phyloP scores from a whole-genome alignment of 257 asterid species.

The Jasminum sambac region DNA sequence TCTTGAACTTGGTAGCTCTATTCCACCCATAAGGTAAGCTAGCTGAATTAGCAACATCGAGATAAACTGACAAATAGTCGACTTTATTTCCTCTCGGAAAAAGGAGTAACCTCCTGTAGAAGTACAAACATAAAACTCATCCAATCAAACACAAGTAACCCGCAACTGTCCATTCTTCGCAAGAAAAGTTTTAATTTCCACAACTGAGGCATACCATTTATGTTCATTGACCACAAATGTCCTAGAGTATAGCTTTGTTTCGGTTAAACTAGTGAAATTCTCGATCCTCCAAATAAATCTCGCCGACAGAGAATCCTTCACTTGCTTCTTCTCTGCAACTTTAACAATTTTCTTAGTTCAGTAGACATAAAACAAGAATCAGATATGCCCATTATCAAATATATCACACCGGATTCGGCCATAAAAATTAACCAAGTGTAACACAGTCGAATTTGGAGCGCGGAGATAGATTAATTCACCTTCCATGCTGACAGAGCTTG shows the following conservation, averaged over 20 bases:
- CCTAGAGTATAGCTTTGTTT: background rate
- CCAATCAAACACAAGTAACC: no score
- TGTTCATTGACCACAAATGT: background rate
- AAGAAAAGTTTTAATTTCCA: background rate
- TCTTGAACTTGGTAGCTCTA: background rate
- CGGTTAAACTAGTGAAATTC: background rate
- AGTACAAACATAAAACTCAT: no score
- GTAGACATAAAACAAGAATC: background rate
- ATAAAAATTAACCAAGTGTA: no score
- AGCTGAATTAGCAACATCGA: background rate
- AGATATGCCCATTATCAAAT: no score
- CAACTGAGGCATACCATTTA: background rate
- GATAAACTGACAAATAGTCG: background rate
- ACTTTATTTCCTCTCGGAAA: background rate
- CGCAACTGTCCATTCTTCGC: no score
- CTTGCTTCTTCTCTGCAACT: background rate
- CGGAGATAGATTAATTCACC: no score
- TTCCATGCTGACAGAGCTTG: no score
- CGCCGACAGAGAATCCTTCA: background rate
- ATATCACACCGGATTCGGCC: no score
- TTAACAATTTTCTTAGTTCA: background rate
- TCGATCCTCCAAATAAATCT: constrained; percentile 1
- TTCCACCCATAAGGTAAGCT: background rate
- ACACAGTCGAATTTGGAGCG: no score
- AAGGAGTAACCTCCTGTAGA: background rate